These are phyloP conservation scores for Sugiyamaella grinbergsii DNA, from an alignment of 1,139 yeast genomes.

Conservation along the genomic window DNA sequence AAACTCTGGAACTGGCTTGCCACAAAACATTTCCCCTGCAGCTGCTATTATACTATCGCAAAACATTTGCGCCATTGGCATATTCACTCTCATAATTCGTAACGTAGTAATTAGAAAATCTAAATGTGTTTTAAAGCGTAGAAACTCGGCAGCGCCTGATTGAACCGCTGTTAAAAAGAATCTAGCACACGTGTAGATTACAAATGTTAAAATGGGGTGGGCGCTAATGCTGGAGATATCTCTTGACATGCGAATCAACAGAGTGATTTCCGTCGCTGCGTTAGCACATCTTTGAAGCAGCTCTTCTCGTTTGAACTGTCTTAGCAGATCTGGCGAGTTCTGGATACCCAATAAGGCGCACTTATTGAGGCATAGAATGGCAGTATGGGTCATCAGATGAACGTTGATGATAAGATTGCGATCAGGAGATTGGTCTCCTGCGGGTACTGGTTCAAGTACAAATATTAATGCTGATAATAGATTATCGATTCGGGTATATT, in stretches of 20 bases:
- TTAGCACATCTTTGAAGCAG: conserved; percentile 29
- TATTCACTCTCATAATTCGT: conserved; percentile 24
- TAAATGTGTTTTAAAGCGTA: conserved; percentile 25
- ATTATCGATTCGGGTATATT: conserved; percentile 26
- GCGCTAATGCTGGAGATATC: conserved; percentile 26
- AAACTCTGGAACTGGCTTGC: conserved; percentile 10
- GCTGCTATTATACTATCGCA: conserved; percentile 24
- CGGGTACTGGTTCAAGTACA: conserved; percentile 25
- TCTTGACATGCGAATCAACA: conserved; percentile 28
- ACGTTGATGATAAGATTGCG: conserved; percentile 24
- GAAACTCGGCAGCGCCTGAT: conserved; percentile 21
- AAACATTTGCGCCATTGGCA: conserved; percentile 31
- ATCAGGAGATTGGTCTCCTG: conserved; percentile 22
- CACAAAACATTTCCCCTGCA: conserved; percentile 17
- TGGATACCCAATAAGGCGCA: conserved; percentile 27
- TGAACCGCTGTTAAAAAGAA: conserved; percentile 32
- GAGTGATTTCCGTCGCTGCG: conserved; percentile 31
- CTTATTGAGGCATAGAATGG: conserved; percentile 32
- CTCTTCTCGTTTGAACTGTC: conserved; percentile 23
- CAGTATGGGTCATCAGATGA: conserved; percentile 30
- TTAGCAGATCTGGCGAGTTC: conserved; percentile 23
- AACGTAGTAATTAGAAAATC: conserved; percentile 34
- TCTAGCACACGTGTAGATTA: conserved; percentile 34
- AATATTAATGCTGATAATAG: conserved; percentile 22
- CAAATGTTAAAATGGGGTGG: conserved; percentile 30